Conservation (phyloP, 352 stramenopile genomes). For the Hyphochytrium catenoides region DNA sequence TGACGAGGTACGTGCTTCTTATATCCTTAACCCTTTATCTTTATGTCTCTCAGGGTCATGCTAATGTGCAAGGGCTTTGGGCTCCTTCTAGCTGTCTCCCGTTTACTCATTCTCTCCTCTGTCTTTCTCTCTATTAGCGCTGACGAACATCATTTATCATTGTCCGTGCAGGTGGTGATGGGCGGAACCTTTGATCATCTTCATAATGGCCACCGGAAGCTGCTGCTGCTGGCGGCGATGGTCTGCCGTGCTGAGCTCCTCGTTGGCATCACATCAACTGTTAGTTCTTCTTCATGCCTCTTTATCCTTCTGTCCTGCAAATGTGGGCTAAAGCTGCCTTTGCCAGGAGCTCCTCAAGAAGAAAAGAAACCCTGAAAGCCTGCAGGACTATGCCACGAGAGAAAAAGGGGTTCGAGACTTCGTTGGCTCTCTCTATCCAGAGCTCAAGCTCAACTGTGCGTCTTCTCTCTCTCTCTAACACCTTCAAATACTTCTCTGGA, state of each 20-base stretch:
- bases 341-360: constrained; percentile 46
- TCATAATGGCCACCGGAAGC: constrained; percentile 71
- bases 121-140: too few species aligned
- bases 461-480: too few species aligned
- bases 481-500: too few species aligned
- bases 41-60: too few species aligned
- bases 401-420: constrained; percentile 28
- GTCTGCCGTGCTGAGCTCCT: constrained; percentile 23
- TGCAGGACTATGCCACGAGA: constrained; percentile 29
- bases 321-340: too few species aligned
- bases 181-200: constrained; percentile 69
- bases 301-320: too few species aligned
- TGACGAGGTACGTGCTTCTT: too few species aligned
- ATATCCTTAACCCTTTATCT: too few species aligned
- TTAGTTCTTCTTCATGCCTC: constrained; percentile 13
- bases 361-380: constrained; percentile 38
- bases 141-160: too few species aligned
- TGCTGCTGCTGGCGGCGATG: constrained; percentile 40
- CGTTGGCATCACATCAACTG: constrained; percentile 44
- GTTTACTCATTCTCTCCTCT: too few species aligned
- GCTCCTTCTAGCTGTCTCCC: too few species aligned
- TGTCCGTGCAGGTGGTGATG: constrained; percentile 27
- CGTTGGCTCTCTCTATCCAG: constrained; percentile 30
- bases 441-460: constrained; percentile 25
- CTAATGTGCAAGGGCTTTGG: too few species aligned